Percentiles rank a stretch among this genome's conserved stretches.
Conservation (phyloP, 805 yeast species). For the Sugiyamaella lignohabitans region DNA sequence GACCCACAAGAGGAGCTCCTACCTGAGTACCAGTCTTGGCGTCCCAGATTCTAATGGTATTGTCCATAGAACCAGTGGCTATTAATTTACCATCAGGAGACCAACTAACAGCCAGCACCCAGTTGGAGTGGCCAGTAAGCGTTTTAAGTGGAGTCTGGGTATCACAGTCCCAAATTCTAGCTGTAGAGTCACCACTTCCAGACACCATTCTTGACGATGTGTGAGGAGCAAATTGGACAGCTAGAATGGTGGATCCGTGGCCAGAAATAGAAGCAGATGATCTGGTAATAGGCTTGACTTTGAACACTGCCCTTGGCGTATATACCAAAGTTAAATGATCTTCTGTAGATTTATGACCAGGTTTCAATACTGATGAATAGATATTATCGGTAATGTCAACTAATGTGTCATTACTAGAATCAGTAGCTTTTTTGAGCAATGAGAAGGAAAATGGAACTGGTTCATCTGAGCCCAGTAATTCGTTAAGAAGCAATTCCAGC, state of each 20-base stretch:
- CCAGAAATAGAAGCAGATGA: constrained; percentile 91
- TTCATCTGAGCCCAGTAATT: constrained; percentile 54
- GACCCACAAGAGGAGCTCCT: constrained; percentile 75
- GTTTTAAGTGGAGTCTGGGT: constrained; percentile 87
- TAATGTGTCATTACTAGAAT: constrained; percentile 36
- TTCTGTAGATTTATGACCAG: constrained; percentile 83
- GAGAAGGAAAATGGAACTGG: constrained; percentile 89
- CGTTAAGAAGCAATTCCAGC: constrained; percentile 80
- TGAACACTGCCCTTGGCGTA: constrained; percentile 92
- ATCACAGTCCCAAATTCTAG: constrained; percentile 94
- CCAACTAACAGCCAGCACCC: constrained; percentile 91
- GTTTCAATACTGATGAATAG: constrained; percentile 75
- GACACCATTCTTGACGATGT: constrained; percentile 81
- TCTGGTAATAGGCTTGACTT: constrained; percentile 84
- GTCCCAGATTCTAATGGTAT: constrained; percentile 84
- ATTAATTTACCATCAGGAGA: constrained; percentile 85
- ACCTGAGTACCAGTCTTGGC: constrained; percentile 62
- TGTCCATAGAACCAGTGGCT: constrained; percentile 96
- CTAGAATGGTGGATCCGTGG: constrained; percentile 87
- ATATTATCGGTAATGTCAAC: constrained; percentile 74
- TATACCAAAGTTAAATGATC: constrained; percentile 85
- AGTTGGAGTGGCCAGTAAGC: constrained; percentile 76
- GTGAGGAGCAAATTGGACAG: constrained; percentile 90
- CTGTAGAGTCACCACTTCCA: constrained; percentile 95
- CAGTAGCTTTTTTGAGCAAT: constrained; percentile 36